phyloP scores from a whole-genome alignment of 169 alveolate species.

The Eimeria falciformis region DNA sequence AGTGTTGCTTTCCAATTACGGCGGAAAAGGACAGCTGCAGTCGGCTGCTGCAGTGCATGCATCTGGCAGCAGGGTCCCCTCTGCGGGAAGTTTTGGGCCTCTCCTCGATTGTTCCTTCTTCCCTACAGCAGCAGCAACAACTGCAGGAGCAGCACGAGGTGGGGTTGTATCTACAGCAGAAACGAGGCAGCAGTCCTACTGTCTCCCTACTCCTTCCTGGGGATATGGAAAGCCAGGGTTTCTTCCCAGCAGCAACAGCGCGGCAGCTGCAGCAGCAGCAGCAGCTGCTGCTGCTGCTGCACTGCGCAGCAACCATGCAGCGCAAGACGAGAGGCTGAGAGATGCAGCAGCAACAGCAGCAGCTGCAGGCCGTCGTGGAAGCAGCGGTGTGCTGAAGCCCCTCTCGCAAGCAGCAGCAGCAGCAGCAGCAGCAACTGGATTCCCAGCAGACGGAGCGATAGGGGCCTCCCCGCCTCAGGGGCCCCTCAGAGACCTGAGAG shows the following conservation, averaged over 20 bases:
- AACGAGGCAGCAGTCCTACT: neutral
- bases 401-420: slow-evolving; percentile 69
- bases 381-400: neutral
- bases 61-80: neutral
- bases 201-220: slow-evolving; percentile 9
- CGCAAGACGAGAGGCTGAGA: slow-evolving; percentile 1
- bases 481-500: slow-evolving; percentile 53
- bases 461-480: slow-evolving; percentile 60
- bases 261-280: slow-evolving; percentile 34
- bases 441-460: neutral
- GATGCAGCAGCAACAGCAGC: slow-evolving; percentile 34
- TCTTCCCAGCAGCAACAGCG: slow-evolving; percentile 13
- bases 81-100: neutral
- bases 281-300: slow-evolving; percentile 63
- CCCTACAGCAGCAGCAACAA: slow-evolving; percentile 43
- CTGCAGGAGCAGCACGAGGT: slow-evolving; percentile 18
- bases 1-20: slow-evolving; percentile 9
- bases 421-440: slow-evolving; percentile 57
- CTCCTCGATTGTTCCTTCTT: neutral
- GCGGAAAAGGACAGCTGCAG: slow-evolving; percentile 7
- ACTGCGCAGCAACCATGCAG: neutral
- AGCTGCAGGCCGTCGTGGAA: too few relatives aligned
- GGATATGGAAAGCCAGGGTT: slow-evolving; percentile 14
- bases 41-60: neutral
- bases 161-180: neutral